phyloP scores from a whole-genome alignment of 2,329 filamentous ascomycete genomes.

The Calonectria ilicicola region DNA sequence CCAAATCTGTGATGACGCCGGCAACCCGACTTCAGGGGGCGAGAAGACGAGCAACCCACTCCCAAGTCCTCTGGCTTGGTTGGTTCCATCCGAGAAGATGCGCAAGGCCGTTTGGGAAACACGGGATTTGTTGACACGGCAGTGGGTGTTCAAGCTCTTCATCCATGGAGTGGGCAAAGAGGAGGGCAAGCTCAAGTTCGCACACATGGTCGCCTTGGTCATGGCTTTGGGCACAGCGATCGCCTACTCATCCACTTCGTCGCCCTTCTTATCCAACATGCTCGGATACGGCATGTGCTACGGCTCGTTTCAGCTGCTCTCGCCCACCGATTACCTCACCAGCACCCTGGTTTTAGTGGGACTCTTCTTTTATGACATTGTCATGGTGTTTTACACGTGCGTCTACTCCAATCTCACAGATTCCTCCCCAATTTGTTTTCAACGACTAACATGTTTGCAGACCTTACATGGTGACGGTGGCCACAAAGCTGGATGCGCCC shows the following conservation, averaged over 20 bases:
- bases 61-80: constrained; percentile 49
- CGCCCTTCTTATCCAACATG: constrained; percentile 78
- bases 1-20: constrained; percentile 49
- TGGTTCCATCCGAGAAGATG: constrained; percentile 41
- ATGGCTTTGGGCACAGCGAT: constrained; percentile 66
- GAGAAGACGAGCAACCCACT: constrained; percentile 43
- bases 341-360: constrained; percentile 82
- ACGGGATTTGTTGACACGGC: constrained; percentile 61
- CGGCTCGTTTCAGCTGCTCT: constrained; percentile 83
- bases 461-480: constrained; percentile 88
- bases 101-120: constrained; percentile 58
- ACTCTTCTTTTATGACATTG: constrained; percentile 94
- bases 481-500: constrained; percentile 88
- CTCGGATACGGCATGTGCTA: constrained; percentile 92
- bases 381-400: constrained; percentile 88
- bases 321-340: constrained; percentile 87
- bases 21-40: constrained; percentile 41
- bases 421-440: constrained; percentile 19
- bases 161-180: constrained; percentile 64
- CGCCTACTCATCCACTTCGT: constrained; percentile 75
- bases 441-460: constrained; percentile 50
- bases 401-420: constrained; percentile 42
- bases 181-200: constrained; percentile 65
- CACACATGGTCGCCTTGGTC: constrained; percentile 67
- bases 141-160: constrained; percentile 63